These are phyloP conservation scores for Mangifera indica DNA, from an alignment of 345 rosid species.

Conservation along the genomic window DNA sequence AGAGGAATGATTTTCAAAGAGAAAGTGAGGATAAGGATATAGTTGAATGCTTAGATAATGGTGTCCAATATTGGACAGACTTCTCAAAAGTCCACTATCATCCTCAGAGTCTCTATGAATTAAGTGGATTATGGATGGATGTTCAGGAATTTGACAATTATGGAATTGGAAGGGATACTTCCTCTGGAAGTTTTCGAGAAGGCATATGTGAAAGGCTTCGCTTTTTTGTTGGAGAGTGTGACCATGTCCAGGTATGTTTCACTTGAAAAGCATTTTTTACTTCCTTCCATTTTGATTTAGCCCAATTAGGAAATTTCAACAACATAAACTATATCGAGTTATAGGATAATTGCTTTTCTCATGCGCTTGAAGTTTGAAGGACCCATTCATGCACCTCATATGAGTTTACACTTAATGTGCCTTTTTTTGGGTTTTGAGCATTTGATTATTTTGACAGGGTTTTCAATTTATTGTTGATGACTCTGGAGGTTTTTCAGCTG, in stretches of 20 bases:
- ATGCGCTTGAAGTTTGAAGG: background rate
- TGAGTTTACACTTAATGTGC: too few species aligned
- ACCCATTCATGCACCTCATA: background rate
- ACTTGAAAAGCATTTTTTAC: background rate
- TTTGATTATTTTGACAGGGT: too few species aligned
- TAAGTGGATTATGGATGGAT: constrained; percentile 68
- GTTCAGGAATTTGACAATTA: constrained; percentile 62
- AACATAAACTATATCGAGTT: background rate
- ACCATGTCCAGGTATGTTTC: constrained; percentile 72
- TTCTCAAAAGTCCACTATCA: constrained; percentile 87
- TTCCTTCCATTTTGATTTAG: background rate
- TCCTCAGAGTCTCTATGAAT: constrained; percentile 68
- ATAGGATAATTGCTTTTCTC: background rate
- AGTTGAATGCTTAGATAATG: constrained; percentile 62
- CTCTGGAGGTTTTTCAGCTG: too few species aligned
- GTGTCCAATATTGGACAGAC: constrained; percentile 86
- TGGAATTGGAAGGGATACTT: constrained; percentile 76
- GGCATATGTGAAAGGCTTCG: constrained; percentile 81
- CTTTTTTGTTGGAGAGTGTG: constrained; percentile 86
- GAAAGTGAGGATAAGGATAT: constrained; percentile 67
- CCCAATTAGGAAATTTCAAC: background rate
- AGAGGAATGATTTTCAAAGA: constrained; percentile 31
- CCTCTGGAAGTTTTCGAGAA: constrained; percentile 56
- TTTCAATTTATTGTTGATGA: too few species aligned
- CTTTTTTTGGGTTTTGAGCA: too few species aligned